phyloP scores from a whole-genome alignment of 768 basidiomycete species.

The Lactarius sanguifluus region DNA sequence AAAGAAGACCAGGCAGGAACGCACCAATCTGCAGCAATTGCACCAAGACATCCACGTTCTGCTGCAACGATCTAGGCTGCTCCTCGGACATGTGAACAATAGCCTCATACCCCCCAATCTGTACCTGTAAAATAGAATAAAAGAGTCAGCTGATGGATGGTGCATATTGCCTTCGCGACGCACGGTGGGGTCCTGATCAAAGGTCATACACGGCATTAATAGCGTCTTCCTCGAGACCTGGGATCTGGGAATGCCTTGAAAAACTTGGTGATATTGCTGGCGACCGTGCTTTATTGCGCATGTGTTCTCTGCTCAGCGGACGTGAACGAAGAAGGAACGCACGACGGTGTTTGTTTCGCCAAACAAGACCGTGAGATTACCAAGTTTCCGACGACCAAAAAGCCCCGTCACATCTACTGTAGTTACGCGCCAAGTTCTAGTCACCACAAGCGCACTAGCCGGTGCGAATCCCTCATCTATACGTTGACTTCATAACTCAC shows the following conservation, averaged over 20 bases:
- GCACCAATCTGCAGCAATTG: constrained; percentile 73
- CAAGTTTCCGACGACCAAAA: too few species aligned
- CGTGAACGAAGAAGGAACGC: constrained; percentile 19
- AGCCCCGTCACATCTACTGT: too few species aligned
- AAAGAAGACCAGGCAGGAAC: constrained; percentile 29
- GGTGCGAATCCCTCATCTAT: too few species aligned
- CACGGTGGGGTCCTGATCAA: constrained; percentile 47
- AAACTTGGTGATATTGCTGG: background rate
- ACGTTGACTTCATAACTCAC: too few species aligned
- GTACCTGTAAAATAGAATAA: constrained; percentile 45
- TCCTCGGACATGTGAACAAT: constrained; percentile 51
- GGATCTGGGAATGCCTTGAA: constrained; percentile 27
- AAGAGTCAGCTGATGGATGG: background rate
- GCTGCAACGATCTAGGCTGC: constrained; percentile 58
- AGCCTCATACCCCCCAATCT: constrained; percentile 64
- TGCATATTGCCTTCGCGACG: constrained; percentile 20
- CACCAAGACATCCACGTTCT: constrained; percentile 73
- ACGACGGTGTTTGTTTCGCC: too few species aligned
- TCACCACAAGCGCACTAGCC: too few species aligned
- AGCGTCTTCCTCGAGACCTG: constrained; percentile 54
- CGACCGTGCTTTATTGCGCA: too few species aligned
- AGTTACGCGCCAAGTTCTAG: too few species aligned
- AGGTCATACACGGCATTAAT: too few species aligned
- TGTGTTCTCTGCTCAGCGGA: too few species aligned
- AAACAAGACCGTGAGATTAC: too few species aligned